A percentile compares a stretch with the other conserved stretches of the same genome.
Evolutionary conservation across 352 stramenopile genomes (phyloP).

Genomic region (Globisporangium yorkense): DNA sequence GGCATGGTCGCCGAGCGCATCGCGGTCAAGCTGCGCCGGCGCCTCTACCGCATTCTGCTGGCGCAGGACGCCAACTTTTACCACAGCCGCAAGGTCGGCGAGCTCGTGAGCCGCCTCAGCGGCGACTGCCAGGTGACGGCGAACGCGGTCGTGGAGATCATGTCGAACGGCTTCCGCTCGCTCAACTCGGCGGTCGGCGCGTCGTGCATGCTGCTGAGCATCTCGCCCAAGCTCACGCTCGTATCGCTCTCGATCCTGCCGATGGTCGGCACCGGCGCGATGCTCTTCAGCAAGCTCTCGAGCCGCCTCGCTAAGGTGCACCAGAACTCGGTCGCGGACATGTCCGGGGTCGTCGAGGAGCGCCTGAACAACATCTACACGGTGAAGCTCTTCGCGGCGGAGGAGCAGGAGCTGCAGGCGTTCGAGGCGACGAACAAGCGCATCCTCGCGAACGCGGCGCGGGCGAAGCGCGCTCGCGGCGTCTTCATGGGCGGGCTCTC

Average conservation of each 20-base stretch:
- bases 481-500: slow-evolving; percentile 89
- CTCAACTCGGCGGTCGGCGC: slow-evolving; percentile 86
- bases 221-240: slow-evolving; percentile 87
- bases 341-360: slow-evolving; percentile 83
- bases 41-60: slow-evolving; percentile 72
- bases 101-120: slow-evolving; percentile 82
- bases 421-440: slow-evolving; percentile 66
- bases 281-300: slow-evolving; percentile 83
- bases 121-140: slow-evolving; percentile 88
- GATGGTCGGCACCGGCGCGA: slow-evolving; percentile 66
- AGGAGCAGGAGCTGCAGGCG: slow-evolving; percentile 53
- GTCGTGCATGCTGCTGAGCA: slow-evolving; percentile 84
- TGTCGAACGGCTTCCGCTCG: slow-evolving; percentile 84
- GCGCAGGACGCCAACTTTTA: slow-evolving; percentile 84
- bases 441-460: slow-evolving; percentile 63
- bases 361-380: slow-evolving; percentile 86
- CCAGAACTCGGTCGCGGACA: slow-evolving; percentile 67
- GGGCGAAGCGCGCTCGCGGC: slow-evolving; percentile 73
- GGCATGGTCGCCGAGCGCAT: slow-evolving; percentile 86
- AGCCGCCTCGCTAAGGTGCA: slow-evolving; percentile 71
- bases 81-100: slow-evolving; percentile 71
- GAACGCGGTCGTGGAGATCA: slow-evolving; percentile 81
- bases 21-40: slow-evolving; percentile 67
- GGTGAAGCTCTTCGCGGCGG: slow-evolving; percentile 84
- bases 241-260: slow-evolving; percentile 84